Percentiles rank a stretch among this genome's conserved stretches.
Conservation (phyloP, 805 yeast genomes). For the Komagataella populi region DNA sequence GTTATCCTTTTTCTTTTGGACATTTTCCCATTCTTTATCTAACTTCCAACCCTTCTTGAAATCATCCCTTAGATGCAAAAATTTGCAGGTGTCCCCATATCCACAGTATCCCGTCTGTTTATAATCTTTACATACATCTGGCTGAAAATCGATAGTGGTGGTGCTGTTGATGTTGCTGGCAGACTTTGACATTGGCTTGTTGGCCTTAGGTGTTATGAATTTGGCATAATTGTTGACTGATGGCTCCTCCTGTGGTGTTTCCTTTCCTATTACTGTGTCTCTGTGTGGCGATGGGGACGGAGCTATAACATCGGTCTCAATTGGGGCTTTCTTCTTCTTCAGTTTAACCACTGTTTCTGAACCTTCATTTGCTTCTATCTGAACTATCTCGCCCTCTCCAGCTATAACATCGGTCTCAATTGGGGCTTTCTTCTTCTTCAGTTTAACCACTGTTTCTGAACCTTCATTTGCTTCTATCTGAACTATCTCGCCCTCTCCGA, state of each 20-base stretch:
- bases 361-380: neutral
- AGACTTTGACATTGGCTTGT: constrained; percentile 23
- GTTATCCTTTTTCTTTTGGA: constrained; percentile 12
- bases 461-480: neutral
- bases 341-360: constrained; percentile 1
- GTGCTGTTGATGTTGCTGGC: constrained; percentile 45
- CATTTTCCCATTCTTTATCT: constrained; percentile 50
- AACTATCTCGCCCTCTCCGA: neutral
- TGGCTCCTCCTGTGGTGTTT: neutral
- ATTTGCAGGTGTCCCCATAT: constrained; percentile 94
- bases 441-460: constrained; percentile 1
- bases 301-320: neutral
- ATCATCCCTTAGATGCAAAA: constrained; percentile 82
- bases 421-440: neutral
- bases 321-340: neutral
- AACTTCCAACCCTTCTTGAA: constrained; percentile 31
- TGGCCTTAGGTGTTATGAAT: constrained; percentile 11
- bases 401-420: neutral
- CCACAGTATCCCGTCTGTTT: constrained; percentile 91
- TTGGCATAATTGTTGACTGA: constrained; percentile 8
- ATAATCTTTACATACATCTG: constrained; percentile 90
- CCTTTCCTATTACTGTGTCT: neutral
- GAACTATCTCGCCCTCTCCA: neutral
- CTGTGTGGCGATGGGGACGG: neutral
- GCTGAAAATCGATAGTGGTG: constrained; percentile 72